phyloP scores from a whole-genome alignment of 768 basidiomycete genomes.

The Boletus eberwhitei region DNA sequence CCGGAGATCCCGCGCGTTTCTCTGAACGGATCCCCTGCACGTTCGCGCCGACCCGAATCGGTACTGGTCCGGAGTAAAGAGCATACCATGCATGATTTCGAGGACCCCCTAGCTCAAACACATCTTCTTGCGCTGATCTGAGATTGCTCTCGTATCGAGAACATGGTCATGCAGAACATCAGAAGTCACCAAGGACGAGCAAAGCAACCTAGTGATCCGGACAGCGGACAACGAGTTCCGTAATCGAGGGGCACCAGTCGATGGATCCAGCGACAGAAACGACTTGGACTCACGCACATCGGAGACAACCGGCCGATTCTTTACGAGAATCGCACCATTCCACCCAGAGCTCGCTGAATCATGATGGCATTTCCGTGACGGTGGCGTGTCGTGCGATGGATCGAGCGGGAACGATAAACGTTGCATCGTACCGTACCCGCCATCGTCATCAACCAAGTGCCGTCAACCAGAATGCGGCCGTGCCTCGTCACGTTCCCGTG shows the following conservation, averaged over 20 bases:
- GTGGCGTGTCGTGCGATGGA: constrained; percentile 19
- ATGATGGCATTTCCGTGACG: constrained; percentile 3
- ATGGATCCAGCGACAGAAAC: background rate
- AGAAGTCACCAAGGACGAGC: constrained; percentile 12
- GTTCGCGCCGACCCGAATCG: background rate
- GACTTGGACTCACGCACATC: background rate
- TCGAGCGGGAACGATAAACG: constrained; percentile 7
- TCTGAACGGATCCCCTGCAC: constrained; percentile 4
- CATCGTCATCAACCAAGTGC: constrained; percentile 2
- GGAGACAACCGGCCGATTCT: constrained; percentile 11
- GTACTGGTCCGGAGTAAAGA: background rate
- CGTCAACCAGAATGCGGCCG: constrained; percentile 11
- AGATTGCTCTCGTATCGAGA: constrained; percentile 14
- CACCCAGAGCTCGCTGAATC: background rate
- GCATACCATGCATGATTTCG: background rate
- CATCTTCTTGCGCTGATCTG: constrained; percentile 13
- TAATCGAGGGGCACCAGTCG: background rate
- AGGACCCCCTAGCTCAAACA: background rate
- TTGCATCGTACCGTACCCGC: background rate
- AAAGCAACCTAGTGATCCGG: constrained; percentile 20
- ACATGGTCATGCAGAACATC: constrained; percentile 4
- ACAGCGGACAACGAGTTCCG: constrained; percentile 3
- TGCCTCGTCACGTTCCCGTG: constrained; percentile 8
- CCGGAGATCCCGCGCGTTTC: constrained; percentile 9
- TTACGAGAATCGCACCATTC: constrained; percentile 13